Evolutionary conservation across 2,329 filamentous ascomycete species (phyloP).

Genomic region (Pseudopithomyces chartarum): DNA sequence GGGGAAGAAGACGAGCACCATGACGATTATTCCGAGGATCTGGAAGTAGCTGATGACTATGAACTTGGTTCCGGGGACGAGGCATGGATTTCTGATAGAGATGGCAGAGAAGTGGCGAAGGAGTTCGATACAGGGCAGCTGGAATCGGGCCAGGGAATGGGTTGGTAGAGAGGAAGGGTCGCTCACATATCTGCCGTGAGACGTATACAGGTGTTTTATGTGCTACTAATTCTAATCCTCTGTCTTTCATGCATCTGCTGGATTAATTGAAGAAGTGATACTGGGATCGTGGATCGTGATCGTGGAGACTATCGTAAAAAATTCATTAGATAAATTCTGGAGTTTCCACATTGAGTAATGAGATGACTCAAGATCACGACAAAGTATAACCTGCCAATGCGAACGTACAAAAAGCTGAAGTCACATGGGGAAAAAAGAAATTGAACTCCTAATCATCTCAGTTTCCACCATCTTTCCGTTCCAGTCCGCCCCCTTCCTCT

Average conservation of each 20-base stretch:
- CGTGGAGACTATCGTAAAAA: neutral
- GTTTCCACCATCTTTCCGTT: conserved; percentile 16
- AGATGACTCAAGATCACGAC: no score
- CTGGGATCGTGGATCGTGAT: no score
- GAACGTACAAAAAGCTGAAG: no score
- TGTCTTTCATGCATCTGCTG: no score
- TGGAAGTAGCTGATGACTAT: no score
- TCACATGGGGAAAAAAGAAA: neutral
- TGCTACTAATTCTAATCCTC: no score
- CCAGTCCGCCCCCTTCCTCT: conserved; percentile 3
- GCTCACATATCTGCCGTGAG: no score
- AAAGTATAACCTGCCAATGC: no score
- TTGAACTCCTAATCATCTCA: neutral
- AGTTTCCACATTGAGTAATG: no score
- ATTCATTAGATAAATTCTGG: neutral
- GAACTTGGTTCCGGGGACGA: neutral
- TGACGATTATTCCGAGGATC: no score
- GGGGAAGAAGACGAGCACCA: neutral
- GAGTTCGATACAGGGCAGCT: neutral
- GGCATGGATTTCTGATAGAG: neutral
- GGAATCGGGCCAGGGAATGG: neutral
- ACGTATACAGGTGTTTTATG: no score
- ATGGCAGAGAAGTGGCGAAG: neutral
- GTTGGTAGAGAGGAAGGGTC: neutral
- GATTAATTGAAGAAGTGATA: no score